Percentiles rank a stretch among this genome's conserved stretches.
Conservation (phyloP, 2,329 filamentous ascomycete genomes). For the Microdochium trichocladiopsis region DNA sequence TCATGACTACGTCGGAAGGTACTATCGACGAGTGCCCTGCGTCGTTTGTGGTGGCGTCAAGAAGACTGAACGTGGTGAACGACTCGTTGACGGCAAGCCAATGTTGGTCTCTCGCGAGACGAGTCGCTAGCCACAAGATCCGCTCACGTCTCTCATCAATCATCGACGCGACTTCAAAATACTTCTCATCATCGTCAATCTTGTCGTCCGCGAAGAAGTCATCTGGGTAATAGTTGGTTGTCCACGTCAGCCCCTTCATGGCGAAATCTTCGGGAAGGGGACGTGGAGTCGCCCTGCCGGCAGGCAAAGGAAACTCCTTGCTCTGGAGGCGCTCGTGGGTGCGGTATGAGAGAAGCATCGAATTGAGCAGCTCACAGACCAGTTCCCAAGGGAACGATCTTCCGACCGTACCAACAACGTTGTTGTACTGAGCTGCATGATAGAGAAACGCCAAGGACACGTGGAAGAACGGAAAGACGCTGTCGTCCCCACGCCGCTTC, state of each 20-base stretch:
- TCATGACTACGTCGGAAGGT: too few species aligned
- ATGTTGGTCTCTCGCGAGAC: conserved; percentile 30
- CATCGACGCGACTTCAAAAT: conserved; percentile 55
- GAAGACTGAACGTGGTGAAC: neutral
- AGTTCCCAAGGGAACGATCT: conserved; percentile 47
- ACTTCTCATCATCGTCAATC: conserved; percentile 61
- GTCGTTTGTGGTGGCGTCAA: neutral
- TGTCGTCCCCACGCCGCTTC: conserved; percentile 43
- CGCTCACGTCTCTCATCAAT: conserved; percentile 50
- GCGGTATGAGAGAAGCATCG: too few species aligned
- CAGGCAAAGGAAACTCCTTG: too few species aligned
- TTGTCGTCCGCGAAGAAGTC: too few species aligned
- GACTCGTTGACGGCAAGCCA: too few species aligned
- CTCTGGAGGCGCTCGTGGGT: too few species aligned
- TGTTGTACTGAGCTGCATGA: conserved; percentile 30
- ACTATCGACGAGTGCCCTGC: too few species aligned
- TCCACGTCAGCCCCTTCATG: too few species aligned
- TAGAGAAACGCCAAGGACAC: conserved; percentile 52
- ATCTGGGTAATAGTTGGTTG: too few species aligned
- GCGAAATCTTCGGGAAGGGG: too few species aligned
- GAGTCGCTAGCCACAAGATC: conserved; percentile 49
- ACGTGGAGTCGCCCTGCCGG: too few species aligned
- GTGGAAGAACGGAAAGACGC: conserved; percentile 57
- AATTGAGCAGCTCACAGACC: too few species aligned
- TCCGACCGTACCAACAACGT: conserved; percentile 38